Conservation (phyloP, 345 rosid genomes). For the Lenwebbia sp. region DNA sequence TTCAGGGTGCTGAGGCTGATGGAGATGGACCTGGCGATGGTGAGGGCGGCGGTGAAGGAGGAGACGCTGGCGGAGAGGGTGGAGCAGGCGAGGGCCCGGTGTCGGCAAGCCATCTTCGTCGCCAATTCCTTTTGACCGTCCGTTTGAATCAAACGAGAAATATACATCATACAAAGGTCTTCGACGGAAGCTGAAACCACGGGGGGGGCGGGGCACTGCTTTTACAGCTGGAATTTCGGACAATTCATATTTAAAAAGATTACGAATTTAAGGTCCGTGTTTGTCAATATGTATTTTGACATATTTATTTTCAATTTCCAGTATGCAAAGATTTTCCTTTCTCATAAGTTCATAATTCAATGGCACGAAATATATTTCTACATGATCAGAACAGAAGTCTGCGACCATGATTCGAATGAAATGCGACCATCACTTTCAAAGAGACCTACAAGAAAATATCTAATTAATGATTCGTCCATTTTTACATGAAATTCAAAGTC, state of each 20-base stretch:
- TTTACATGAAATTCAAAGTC: too few relatives aligned
- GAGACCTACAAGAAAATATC: background rate
- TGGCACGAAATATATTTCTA: background rate
- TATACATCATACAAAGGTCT: too few relatives aligned
- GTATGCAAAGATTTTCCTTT: background rate
- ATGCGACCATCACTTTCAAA: background rate
- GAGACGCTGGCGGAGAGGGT: constrained; percentile 66
- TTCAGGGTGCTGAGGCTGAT: constrained; percentile 79
- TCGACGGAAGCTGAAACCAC: background rate
- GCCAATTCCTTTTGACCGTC: constrained; percentile 58
- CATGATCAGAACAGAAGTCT: background rate
- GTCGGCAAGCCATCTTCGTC: constrained; percentile 85
- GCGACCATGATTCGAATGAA: background rate
- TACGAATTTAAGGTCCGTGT: background rate
- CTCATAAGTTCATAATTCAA: background rate
- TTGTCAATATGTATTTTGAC: background rate
- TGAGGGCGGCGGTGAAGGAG: constrained; percentile 73
- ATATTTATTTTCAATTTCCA: background rate
- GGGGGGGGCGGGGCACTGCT: background rate
- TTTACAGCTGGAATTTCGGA: background rate
- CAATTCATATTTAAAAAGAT: background rate
- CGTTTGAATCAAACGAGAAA: too few relatives aligned
- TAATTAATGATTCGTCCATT: background rate
- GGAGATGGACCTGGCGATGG: constrained; percentile 99
- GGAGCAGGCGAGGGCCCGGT: constrained; percentile 74